A percentile compares a stretch with the other conserved stretches of the same genome.
Conservation (phyloP, 2,329 filamentous ascomycete genomes). For the Trichoderma koningiopsis region DNA sequence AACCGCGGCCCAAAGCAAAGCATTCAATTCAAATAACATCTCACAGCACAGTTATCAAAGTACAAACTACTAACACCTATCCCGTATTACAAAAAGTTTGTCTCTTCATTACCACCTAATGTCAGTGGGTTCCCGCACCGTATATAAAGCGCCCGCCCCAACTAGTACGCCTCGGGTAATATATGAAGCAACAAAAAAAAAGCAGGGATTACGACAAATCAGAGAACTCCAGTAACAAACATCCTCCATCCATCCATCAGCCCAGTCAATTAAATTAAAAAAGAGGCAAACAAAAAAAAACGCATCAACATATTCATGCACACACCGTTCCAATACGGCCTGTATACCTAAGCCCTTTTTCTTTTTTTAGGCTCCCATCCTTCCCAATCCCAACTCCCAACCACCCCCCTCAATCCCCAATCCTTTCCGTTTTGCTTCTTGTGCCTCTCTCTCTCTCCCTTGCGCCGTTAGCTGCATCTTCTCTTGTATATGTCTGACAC, state of each 20-base stretch:
- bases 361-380: slow-evolving; percentile 8
- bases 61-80: not conserved
- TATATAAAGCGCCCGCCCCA: not conserved
- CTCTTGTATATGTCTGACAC: slow-evolving; percentile 1
- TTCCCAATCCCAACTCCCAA: not conserved
- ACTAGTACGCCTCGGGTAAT: not conserved
- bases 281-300: not conserved
- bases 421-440: not conserved
- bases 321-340: slow-evolving; percentile 2
- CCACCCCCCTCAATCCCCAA: not conserved
- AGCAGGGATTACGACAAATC: not conserved
- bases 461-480: slow-evolving; percentile 18
- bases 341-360: not conserved
- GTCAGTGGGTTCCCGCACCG: not conserved
- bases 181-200: not conserved
- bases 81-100: not conserved
- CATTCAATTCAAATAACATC: not conserved
- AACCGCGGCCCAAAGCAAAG: not conserved
- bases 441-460: slow-evolving; percentile 1
- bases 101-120: not conserved
- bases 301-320: not conserved
- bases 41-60: not conserved
- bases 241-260: not conserved
- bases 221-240: too few relatives aligned
- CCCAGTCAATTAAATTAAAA: not conserved